Evolutionary conservation across 805 yeast genomes (phyloP).

Genomic region (Spathaspora passalidarum): DNA sequence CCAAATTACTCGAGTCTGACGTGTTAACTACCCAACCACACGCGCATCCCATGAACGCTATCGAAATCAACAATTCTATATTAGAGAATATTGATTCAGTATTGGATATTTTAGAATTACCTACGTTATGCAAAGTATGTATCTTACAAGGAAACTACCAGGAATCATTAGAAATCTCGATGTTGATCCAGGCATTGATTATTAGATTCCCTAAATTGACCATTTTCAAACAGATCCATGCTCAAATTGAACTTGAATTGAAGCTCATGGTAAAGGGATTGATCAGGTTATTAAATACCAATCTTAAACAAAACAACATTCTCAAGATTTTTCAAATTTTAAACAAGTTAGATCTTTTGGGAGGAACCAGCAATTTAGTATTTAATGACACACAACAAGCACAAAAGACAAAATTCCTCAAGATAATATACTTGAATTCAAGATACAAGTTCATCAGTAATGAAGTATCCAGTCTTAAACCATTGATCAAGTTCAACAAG

Average conservation of each 20-base stretch:
- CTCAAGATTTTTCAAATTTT: slow-evolving; percentile 77
- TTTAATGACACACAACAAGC: neutral
- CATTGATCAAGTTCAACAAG: slow-evolving; percentile 50
- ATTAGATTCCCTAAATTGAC: slow-evolving; percentile 64
- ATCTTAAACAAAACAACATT: slow-evolving; percentile 73
- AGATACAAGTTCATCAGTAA: slow-evolving; percentile 63
- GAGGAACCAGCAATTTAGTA: slow-evolving; percentile 1
- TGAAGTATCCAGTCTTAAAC: slow-evolving; percentile 57
- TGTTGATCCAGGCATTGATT: slow-evolving; percentile 64
- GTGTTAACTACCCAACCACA: neutral
- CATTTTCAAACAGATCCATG: slow-evolving; percentile 48
- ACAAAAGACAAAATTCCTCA: slow-evolving; percentile 18
- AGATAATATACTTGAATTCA: slow-evolving; percentile 62
- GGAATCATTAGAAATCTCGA: slow-evolving; percentile 82
- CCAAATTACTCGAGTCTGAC: slow-evolving; percentile 11
- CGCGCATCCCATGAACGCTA: slow-evolving; percentile 10
- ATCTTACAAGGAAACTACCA: slow-evolving; percentile 83
- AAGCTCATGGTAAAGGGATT: slow-evolving; percentile 68
- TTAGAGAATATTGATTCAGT: slow-evolving; percentile 66
- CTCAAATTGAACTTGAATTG: slow-evolving; percentile 53
- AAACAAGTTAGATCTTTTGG: slow-evolving; percentile 50
- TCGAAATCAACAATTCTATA: slow-evolving; percentile 31
- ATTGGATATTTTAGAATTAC: slow-evolving; percentile 77
- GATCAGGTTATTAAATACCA: slow-evolving; percentile 66
- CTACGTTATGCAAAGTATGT: slow-evolving; percentile 80